Evolutionary conservation across 306 rosid genomes (phyloP).

Genomic region (Spatholobus suberectus): DNA sequence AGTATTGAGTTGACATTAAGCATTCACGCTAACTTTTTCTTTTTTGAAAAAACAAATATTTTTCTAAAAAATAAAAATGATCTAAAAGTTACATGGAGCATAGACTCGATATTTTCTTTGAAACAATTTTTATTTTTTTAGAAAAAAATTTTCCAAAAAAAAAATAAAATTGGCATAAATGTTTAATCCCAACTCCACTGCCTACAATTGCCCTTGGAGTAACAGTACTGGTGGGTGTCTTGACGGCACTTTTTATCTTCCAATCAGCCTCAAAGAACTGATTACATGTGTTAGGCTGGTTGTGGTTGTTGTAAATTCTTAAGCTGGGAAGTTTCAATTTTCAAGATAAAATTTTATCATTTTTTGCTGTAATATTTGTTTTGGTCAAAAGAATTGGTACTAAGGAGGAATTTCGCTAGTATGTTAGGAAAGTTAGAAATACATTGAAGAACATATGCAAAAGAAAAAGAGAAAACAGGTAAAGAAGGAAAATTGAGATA

Average conservation of each 20-base stretch:
- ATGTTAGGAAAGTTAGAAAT: background rate
- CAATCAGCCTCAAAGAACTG: conserved; percentile 87
- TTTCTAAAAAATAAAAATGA: too few relatives aligned
- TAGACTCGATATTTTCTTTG: too few relatives aligned
- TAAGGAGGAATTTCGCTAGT: background rate
- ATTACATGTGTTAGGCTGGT: conserved; percentile 25
- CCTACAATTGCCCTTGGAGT: conserved; percentile 88
- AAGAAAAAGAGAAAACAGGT: background rate
- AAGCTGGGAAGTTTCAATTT: conserved; percentile 23
- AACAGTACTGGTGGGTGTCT: conserved; percentile 78
- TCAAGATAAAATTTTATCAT: conserved; percentile 35
- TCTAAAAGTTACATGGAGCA: too few relatives aligned
- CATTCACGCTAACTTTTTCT: too few relatives aligned
- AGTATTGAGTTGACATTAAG: too few relatives aligned
- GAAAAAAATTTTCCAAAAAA: too few relatives aligned
- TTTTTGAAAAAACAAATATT: too few relatives aligned
- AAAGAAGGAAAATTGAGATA: background rate
- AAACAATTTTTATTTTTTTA: too few relatives aligned
- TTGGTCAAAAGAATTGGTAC: conserved; percentile 24
- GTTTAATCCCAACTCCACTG: conserved; percentile 68
- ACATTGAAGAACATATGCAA: background rate
- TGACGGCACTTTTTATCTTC: conserved; percentile 82
- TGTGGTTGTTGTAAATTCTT: conserved; percentile 36
- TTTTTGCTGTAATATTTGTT: conserved; percentile 38
- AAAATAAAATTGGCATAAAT: too few relatives aligned